Conservation (phyloP, 495 filamentous ascomycete genomes). For the Penicillium egyptiacum region DNA sequence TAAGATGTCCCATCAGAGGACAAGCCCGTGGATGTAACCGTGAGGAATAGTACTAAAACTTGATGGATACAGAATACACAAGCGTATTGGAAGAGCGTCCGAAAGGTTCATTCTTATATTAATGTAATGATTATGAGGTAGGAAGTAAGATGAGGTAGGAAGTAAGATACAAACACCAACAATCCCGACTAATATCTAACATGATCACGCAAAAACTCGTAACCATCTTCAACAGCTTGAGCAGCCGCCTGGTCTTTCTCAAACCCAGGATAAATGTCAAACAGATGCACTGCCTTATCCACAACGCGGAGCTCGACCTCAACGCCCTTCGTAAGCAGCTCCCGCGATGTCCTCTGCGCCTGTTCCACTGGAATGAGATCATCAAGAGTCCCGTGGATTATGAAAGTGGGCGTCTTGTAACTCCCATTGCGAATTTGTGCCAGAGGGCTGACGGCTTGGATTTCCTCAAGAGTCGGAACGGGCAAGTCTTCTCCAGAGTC, state of each 20-base stretch:
- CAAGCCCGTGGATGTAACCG: too few species aligned
- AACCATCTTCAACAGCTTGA: neutral
- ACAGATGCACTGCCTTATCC: slow-evolving; percentile 34
- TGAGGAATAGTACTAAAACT: too few species aligned
- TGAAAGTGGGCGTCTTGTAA: slow-evolving; percentile 46
- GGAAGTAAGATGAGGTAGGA: neutral
- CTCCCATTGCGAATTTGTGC: slow-evolving; percentile 35
- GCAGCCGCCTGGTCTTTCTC: neutral
- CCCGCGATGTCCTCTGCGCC: slow-evolving; percentile 26
- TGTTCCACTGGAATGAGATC: slow-evolving; percentile 47
- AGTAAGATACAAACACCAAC: neutral
- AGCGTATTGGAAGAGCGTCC: too few species aligned
- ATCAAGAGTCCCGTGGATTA: slow-evolving; percentile 47
- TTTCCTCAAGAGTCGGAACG: slow-evolving; percentile 23
- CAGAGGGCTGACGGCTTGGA: slow-evolving; percentile 32
- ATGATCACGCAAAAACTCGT: neutral
- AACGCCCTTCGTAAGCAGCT: slow-evolving; percentile 27
- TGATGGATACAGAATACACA: too few species aligned
- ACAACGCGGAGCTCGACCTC: slow-evolving; percentile 29
- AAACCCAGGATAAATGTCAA: slow-evolving; percentile 20
- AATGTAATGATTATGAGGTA: too few species aligned
- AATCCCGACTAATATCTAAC: neutral
- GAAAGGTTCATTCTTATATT: too few species aligned
- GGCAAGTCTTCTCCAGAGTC: slow-evolving; percentile 2
- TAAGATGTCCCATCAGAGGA: too few species aligned